Evolutionary conservation across 495 filamentous ascomycete species (phyloP), one percentile per base, ranked within the genome.

Genomic region (Podospora fimiseda): DNA sequence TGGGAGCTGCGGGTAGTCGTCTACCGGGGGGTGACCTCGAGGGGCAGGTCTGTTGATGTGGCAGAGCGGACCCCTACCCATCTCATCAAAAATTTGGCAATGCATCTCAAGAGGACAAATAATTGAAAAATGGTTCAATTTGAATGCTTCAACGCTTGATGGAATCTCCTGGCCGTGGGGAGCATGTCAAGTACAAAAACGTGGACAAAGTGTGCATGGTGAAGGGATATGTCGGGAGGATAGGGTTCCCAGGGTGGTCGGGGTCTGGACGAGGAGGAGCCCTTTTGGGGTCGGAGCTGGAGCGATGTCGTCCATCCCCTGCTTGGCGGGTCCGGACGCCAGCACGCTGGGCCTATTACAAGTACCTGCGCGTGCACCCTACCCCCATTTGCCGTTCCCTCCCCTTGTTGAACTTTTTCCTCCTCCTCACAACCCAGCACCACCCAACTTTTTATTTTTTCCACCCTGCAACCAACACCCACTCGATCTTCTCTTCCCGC

Each of bases 351-450:
- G 44, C 48, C 19, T 51, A 40, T 48, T 33, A 6, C 41, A 48
- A 45, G 33, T 41, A 41, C 13, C 39, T 41, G 53, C 53, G 52
- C 43, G 38, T 54, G 46, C 53, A 54, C 54, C 51, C 44, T 42
- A 42, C 53, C 51, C 54, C 59, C 55, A 63, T 63, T 65, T 65
- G 60, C 64, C 57, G 57, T 60, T 42, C 55, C 53, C 60, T 54
- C 61, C 60, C 65, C 60, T 64, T 61, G 62, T 58, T 59, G 57
- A 63, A 62, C 57, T 60, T 69, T 59, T 67, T 61, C 64, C 58
- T 59, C 60, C 61, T 59, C 66, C 46, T 51, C 22, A 3, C 24
- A 43, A 41, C 38, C 24, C 43, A 20, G 38, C 48, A 47, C 48
- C 48, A 14, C 51, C 40, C 48, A 22, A 40, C 14, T 23, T 43